A percentile compares a stretch with the other conserved stretches of the same genome.
Conservation (phyloP, 192 early-diverging fungal species). For the Backusella circina region DNA sequence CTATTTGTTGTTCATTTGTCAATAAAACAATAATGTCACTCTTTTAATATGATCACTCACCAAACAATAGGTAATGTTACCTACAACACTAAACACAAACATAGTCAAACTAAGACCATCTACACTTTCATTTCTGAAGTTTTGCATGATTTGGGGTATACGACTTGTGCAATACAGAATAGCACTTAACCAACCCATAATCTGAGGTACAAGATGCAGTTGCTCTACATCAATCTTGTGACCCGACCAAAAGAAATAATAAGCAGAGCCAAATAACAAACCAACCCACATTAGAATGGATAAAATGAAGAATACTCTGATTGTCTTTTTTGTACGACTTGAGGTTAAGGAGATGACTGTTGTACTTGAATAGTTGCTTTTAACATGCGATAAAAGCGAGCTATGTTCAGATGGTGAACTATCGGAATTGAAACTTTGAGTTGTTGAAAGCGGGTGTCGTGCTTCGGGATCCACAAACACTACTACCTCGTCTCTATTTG, state of each 20-base stretch:
- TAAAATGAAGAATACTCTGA: slow-evolving; percentile 2
- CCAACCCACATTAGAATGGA: neutral
- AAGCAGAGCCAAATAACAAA: neutral
- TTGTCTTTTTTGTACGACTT: neutral
- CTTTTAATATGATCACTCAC: slow-evolving; percentile 23
- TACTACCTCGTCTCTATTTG: neutral
- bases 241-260: slow-evolving; percentile 4
- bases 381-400: neutral
- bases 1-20: slow-evolving; percentile 21
- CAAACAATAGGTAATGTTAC: slow-evolving; percentile 61
- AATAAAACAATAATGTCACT: neutral
- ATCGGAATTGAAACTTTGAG: neutral
- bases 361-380: neutral
- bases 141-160: slow-evolving; percentile 83
- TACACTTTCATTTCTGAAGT: slow-evolving; percentile 62
- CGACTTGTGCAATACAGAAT: slow-evolving; percentile 66
- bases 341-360: neutral
- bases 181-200: slow-evolving; percentile 74
- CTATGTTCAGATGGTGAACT: neutral
- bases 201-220: slow-evolving; percentile 46
- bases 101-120: slow-evolving; percentile 77
- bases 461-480: neutral
- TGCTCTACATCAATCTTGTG: slow-evolving; percentile 10
- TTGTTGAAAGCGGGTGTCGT: neutral
- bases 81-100: slow-evolving; percentile 82